Percentiles rank a stretch among this genome's conserved stretches.
Evolutionary conservation across 768 basidiomycete species (phyloP).

Genomic region (Macrolepiota dolichaula): DNA sequence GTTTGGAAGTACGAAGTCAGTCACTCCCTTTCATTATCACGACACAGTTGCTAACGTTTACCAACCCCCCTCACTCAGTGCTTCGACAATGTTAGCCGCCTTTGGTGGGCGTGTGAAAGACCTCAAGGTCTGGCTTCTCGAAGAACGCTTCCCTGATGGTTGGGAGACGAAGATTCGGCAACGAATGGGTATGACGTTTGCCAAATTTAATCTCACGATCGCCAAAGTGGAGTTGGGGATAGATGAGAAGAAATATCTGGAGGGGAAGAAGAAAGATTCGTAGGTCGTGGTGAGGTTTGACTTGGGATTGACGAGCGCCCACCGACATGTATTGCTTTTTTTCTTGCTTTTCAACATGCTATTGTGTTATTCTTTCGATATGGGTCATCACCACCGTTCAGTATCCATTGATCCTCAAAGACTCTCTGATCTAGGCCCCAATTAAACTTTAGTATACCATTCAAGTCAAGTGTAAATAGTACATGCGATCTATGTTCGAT

Average conservation of each 20-base stretch:
- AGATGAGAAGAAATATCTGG: constrained; percentile 25
- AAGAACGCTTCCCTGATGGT: constrained; percentile 61
- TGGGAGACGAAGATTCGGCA: constrained; percentile 57
- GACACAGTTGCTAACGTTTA: not conserved
- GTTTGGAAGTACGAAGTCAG: constrained; percentile 69
- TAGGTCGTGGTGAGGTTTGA: not conserved
- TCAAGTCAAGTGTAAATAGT: too few species aligned
- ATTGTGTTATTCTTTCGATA: too few species aligned
- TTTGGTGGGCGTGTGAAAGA: constrained; percentile 55
- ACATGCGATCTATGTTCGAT: too few species aligned
- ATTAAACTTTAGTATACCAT: too few species aligned
- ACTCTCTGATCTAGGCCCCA: too few species aligned
- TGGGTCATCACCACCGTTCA: too few species aligned
- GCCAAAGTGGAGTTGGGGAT: constrained; percentile 31
- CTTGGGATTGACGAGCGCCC: too few species aligned
- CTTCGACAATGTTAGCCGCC: constrained; percentile 48
- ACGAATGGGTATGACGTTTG: constrained; percentile 52
- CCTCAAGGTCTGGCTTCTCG: constrained; percentile 44
- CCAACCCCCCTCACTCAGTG: constrained; percentile 30
- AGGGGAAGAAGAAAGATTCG: constrained; percentile 5
- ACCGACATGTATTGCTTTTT: too few species aligned
- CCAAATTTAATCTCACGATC: constrained; percentile 42
- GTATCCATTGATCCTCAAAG: too few species aligned
- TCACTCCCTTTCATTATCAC: not conserved
- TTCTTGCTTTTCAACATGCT: too few species aligned